phyloP scores from a whole-genome alignment of 1,139 yeast genomes.

The Debaryomycetaceae sp. region DNA sequence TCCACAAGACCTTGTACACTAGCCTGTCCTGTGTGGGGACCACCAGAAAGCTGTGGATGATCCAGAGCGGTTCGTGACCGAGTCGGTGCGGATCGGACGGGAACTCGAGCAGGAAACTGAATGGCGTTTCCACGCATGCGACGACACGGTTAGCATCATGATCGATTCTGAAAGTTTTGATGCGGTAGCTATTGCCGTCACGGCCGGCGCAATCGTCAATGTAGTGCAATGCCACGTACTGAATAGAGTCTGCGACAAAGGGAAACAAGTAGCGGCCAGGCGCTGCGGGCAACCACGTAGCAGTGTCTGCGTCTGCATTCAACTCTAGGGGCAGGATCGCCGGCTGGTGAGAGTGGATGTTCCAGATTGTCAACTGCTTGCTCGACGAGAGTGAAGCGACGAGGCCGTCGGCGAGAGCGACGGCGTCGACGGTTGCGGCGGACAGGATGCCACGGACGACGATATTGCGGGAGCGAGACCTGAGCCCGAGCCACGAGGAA shows the following conservation, averaged over 20 bases:
- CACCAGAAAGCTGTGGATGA: slow-evolving; percentile 26
- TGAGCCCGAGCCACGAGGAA: slow-evolving; percentile 14
- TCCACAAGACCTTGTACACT: slow-evolving; percentile 40
- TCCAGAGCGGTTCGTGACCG: too few relatives aligned
- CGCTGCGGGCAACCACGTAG: slow-evolving; percentile 20
- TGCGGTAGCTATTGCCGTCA: slow-evolving; percentile 11
- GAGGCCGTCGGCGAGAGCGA: slow-evolving; percentile 5
- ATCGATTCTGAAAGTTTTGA: slow-evolving; percentile 13
- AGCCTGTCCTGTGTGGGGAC: slow-evolving; percentile 17
- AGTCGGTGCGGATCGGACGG: too few relatives aligned
- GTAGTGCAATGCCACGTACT: slow-evolving; percentile 10
- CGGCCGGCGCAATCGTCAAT: slow-evolving; percentile 4
- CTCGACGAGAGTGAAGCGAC: slow-evolving; percentile 27
- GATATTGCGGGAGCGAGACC: slow-evolving; percentile 6
- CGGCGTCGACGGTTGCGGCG: slow-evolving; percentile 22
- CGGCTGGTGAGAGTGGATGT: slow-evolving; percentile 22
- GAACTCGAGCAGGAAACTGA: too few relatives aligned
- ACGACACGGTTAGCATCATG: too few relatives aligned
- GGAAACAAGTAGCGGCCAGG: slow-evolving; percentile 22
- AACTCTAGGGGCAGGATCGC: slow-evolving; percentile 11
- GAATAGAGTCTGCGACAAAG: slow-evolving; percentile 3
- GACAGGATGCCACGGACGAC: slow-evolving; percentile 20
- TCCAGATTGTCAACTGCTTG: slow-evolving; percentile 48
- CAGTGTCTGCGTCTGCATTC: slow-evolving; percentile 6
- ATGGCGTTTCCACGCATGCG: too few relatives aligned